phyloP scores from a whole-genome alignment of 257 asterid genomes.

The Rhazya stricta region DNA sequence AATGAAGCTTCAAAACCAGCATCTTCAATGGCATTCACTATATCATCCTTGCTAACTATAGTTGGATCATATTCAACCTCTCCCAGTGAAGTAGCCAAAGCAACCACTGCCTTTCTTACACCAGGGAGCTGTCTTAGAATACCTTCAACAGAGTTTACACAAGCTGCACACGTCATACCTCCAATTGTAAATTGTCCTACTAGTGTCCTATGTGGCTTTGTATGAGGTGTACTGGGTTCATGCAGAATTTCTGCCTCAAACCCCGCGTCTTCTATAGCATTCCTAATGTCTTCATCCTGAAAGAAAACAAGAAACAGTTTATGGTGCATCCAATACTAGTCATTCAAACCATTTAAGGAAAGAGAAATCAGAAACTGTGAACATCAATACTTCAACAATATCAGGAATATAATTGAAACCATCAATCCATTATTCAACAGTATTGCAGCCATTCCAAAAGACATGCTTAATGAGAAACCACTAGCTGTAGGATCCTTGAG shows the following conservation, averaged over 20 bases:
- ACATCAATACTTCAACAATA: background rate
- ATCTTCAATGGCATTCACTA: conserved; percentile 80
- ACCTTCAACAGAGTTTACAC: conserved; percentile 96
- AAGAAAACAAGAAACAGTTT: conserved; percentile 24
- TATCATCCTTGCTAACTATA: conserved; percentile 62
- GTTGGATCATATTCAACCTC: conserved; percentile 89
- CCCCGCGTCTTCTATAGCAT: conserved; percentile 98
- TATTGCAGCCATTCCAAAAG: background rate
- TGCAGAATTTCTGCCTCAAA: conserved; percentile 86
- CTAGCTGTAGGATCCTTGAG: background rate
- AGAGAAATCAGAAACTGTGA: background rate
- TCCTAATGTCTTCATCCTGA: conserved; percentile 77
- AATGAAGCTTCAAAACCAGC: conserved; percentile 98
- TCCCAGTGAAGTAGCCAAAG: conserved; percentile 86
- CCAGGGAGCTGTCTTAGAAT: conserved; percentile 71
- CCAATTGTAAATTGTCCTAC: conserved; percentile 92
- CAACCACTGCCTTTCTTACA: conserved; percentile 77
- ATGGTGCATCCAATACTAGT: background rate
- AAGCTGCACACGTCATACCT: conserved; percentile 99
- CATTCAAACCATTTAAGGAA: background rate
- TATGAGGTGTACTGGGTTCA: conserved; percentile 50
- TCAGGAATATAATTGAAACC: background rate
- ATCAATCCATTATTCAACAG: background rate
- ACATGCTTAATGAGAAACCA: background rate
- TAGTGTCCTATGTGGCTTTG: conserved; percentile 42